Percentiles rank a stretch among this genome's conserved stretches.
These are phyloP conservation scores for Trypanosoma avium DNA, from an alignment of 208 protist species.

Conservation along the genomic window DNA sequence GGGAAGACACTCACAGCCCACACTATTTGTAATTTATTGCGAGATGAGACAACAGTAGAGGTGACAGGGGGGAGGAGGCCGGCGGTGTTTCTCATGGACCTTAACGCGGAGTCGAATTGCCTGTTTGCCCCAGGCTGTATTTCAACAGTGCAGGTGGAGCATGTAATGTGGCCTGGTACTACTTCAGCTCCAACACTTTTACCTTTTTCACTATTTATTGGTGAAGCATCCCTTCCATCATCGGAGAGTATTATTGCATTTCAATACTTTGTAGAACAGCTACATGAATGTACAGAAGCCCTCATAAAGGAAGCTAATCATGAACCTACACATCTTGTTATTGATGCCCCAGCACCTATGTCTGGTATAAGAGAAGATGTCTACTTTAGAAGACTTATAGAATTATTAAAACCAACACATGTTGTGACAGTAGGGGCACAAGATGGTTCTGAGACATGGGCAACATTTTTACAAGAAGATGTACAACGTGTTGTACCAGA, in stretches of 20 bases:
- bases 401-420: slow-evolving; percentile 69
- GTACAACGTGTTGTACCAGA: slow-evolving; percentile 70
- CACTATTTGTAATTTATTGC: slow-evolving; percentile 72
- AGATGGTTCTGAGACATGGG: slow-evolving; percentile 53
- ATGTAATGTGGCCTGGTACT: slow-evolving; percentile 48
- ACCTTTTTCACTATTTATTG: slow-evolving; percentile 60
- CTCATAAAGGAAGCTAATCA: slow-evolving; percentile 9
- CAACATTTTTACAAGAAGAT: slow-evolving; percentile 72
- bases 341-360: slow-evolving; percentile 70
- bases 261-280: slow-evolving; percentile 63
- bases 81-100: slow-evolving; percentile 47
- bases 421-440: slow-evolving; percentile 61
- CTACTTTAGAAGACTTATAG: slow-evolving; percentile 75
- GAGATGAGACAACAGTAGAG: slow-evolving; percentile 27
- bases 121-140: slow-evolving; percentile 72
- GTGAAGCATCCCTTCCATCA: slow-evolving; percentile 41
- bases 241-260: slow-evolving; percentile 33
- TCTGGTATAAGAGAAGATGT: slow-evolving; percentile 51
- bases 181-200: slow-evolving; percentile 43
- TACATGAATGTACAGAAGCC: slow-evolving; percentile 58
- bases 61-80: slow-evolving; percentile 10
- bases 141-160: slow-evolving; percentile 21
- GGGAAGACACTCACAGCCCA: slow-evolving; percentile 75
- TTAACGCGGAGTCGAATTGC: slow-evolving; percentile 76
- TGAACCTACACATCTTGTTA: slow-evolving; percentile 42